phyloP scores from a whole-genome alignment of 805 yeast species.

The Lachancea lanzarotensis region DNA sequence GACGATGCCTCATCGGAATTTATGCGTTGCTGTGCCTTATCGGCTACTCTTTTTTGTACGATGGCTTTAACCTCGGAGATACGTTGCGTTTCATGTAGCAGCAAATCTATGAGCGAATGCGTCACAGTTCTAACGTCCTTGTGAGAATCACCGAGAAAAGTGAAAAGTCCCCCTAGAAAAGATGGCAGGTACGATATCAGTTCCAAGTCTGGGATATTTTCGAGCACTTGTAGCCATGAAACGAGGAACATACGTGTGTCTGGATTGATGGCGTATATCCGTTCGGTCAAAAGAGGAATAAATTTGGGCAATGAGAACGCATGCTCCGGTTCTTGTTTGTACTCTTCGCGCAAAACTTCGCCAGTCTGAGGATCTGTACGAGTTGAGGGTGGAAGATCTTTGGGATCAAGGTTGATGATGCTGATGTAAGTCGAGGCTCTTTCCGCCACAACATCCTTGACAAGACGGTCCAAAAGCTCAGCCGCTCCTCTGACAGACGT shows the following conservation, averaged over 20 bases:
- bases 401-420: constrained; percentile 48
- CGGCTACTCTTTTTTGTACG: constrained; percentile 34
- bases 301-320: constrained; percentile 84
- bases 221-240: constrained; percentile 88
- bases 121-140: constrained; percentile 85
- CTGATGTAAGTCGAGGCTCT: constrained; percentile 85
- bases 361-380: constrained; percentile 48
- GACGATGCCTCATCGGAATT: constrained; percentile 20
- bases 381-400: constrained; percentile 37
- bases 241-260: constrained; percentile 86
- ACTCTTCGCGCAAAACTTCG: constrained; percentile 52
- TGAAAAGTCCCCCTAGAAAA: constrained; percentile 70
- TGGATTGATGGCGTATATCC: constrained; percentile 89
- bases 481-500: constrained; percentile 93
- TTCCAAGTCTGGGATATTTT: constrained; percentile 88
- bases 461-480: constrained; percentile 78
- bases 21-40: constrained; percentile 14
- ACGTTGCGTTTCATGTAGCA: constrained; percentile 73
- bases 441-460: constrained; percentile 92
- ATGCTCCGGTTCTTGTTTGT: constrained; percentile 44
- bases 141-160: constrained; percentile 74
- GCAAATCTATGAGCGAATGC: constrained; percentile 62
- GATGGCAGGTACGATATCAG: constrained; percentile 82
- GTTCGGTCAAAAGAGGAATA: constrained; percentile 83
- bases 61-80: constrained; percentile 62